Conservation (phyloP, 805 yeast genomes). For the Wickerhamomyces rabaulensis region DNA sequence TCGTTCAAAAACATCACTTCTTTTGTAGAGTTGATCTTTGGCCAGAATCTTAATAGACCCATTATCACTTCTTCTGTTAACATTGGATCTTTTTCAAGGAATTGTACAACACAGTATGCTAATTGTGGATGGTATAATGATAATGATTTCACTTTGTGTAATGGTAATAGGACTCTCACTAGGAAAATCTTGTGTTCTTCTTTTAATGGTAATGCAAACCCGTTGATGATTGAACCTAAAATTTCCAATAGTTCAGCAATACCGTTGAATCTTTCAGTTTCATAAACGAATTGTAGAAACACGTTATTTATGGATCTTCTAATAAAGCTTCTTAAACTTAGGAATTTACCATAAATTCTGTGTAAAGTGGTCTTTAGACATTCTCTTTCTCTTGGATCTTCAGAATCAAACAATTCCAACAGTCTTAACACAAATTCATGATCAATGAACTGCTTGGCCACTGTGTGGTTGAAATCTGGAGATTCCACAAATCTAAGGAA, state of each 20-base stretch:
- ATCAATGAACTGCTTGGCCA: conserved; percentile 91
- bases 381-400: conserved; percentile 95
- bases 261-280: conserved; percentile 94
- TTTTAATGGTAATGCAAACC: conserved; percentile 94
- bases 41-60: conserved; percentile 95
- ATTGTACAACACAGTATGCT: conserved; percentile 95
- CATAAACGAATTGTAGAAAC: conserved; percentile 88
- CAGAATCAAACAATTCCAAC: conserved; percentile 89
- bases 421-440: conserved; percentile 78
- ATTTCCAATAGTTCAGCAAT: conserved; percentile 92
- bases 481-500: conserved; percentile 89
- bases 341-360: conserved; percentile 91
- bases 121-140: conserved; percentile 94
- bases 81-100: conserved; percentile 87
- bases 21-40: conserved; percentile 89
- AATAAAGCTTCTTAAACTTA: conserved; percentile 83
- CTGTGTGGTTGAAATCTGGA: conserved; percentile 88
- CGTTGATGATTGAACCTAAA: conserved; percentile 93
- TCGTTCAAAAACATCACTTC: conserved; percentile 95
- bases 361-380: conserved; percentile 92
- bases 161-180: conserved; percentile 79
- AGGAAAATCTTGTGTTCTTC: conserved; percentile 94
- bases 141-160: conserved; percentile 86
- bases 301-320: conserved; percentile 89
- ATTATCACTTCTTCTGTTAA: conserved; percentile 94